Evolutionary conservation across 2,329 filamentous ascomycete species (phyloP), one percentile per base, ranked within the genome.

Genomic region (Fusarium sp.): DNA sequence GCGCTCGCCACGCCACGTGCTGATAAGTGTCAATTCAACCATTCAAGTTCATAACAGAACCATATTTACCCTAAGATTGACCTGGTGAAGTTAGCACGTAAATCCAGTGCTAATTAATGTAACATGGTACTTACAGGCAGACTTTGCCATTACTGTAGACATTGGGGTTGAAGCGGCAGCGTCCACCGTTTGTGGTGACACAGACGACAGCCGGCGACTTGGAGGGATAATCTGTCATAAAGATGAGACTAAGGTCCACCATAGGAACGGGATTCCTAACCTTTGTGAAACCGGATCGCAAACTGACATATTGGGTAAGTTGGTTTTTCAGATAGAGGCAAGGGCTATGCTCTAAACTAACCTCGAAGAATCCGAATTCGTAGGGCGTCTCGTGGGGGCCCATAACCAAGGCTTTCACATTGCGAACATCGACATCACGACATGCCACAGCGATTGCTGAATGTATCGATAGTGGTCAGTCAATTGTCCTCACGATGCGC

Each of bases 291-390:
- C 74, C 89, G 91, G 74, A 97, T 88, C 0, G 84, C 79, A 77
- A 97, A 97, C 91, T 94, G 16, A 43, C 19, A 43, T 13, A 21
- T 49, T 57, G 48, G 43, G 58, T 60, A 34, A 65, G 49, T 21
- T 41, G 41, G 11, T 16, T 44, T 41, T 46, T 10, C 26, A n/a
- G 12, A 13, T 12, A 34, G 16, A 11, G 18, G 25, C 13, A 18
- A 45, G 13, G 21, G 7, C 34, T 11, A 21, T 31, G n/a, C 8
- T 45, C 37, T 4, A 16, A 14, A 77, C 84, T 63, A 79, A 96
- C 94, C 86, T 98, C 94, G 77, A 97, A 98, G 82, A 98, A 98
- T 5, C 96, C 96, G 77, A 97, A 98, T 79, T 98, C 94, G 79
- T 99, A 99, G 0, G 95, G 94, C 1, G 94, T 97, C 74, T 96